These are phyloP conservation scores for Gossypium lobatum DNA, from an alignment of 441 rosid genomes.

Conservation along the genomic window DNA sequence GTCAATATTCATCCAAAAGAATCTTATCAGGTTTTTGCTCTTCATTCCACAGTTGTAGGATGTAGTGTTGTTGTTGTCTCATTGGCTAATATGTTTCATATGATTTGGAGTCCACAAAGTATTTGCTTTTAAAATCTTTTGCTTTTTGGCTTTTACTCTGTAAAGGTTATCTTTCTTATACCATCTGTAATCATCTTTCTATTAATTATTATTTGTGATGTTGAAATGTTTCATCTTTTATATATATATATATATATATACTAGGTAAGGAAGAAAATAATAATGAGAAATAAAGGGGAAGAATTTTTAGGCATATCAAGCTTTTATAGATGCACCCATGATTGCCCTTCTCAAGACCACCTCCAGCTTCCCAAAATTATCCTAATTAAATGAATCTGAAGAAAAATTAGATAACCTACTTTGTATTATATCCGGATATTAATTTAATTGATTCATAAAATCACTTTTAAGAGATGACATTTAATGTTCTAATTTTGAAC, in stretches of 20 bases:
- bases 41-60: not conserved
- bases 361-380: not conserved
- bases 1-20: conserved; percentile 10
- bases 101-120: not conserved
- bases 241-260: not conserved
- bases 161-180: not conserved
- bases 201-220: not conserved
- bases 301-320: not conserved
- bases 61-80: not conserved
- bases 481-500: no score
- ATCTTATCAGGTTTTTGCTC: conserved; percentile 7
- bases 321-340: not conserved
- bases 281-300: not conserved
- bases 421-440: no score
- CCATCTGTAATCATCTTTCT: not conserved
- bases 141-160: conserved; percentile 4
- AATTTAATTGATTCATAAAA: no score
- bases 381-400: no score
- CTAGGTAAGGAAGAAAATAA: not conserved
- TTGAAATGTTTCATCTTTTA: not conserved
- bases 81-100: conserved; percentile 7
- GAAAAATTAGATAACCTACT: no score
- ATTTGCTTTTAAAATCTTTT: not conserved
- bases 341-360: not conserved
- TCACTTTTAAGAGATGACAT: no score